Evolutionary conservation across 768 basidiomycete species (phyloP).

Genomic region (Amanita jacksonii): DNA sequence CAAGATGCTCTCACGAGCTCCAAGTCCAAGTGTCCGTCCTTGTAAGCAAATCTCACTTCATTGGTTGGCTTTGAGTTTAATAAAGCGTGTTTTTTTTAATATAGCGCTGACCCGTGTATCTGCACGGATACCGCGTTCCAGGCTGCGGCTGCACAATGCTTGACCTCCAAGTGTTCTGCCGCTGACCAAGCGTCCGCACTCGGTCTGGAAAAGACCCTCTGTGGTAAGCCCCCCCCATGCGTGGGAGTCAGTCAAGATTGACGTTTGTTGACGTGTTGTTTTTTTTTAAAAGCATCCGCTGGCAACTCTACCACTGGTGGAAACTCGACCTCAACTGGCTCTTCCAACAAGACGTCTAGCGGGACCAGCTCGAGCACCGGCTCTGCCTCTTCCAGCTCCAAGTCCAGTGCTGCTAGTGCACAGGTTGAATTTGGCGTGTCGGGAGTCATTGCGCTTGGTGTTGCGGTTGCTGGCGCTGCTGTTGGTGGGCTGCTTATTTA

Average conservation of each 20-base stretch:
- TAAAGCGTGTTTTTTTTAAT: not conserved
- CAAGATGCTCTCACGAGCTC: not conserved
- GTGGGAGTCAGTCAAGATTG: not conserved
- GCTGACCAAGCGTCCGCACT: not conserved
- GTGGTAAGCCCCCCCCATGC: not conserved
- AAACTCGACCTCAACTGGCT: not conserved
- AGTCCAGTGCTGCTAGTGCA: not conserved
- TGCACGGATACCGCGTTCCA: constrained; percentile 2
- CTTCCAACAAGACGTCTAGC: not conserved
- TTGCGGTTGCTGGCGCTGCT: constrained; percentile 1
- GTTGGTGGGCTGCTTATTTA: constrained; percentile 5
- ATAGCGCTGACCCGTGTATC: not conserved
- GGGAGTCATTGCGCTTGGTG: not conserved
- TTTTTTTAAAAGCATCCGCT: not conserved
- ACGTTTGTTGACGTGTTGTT: not conserved
- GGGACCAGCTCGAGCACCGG: not conserved
- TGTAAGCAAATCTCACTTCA: not conserved
- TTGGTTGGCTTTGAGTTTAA: not conserved
- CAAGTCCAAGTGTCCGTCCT: not conserved
- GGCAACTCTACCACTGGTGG: not conserved
- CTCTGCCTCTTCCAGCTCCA: not conserved
- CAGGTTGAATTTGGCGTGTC: not conserved
- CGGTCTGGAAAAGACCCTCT: not conserved
- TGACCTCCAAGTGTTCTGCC: not conserved
- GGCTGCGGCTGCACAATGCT: not conserved